Conservation (phyloP, 768 basidiomycete genomes). For the Suillus placidus region DNA sequence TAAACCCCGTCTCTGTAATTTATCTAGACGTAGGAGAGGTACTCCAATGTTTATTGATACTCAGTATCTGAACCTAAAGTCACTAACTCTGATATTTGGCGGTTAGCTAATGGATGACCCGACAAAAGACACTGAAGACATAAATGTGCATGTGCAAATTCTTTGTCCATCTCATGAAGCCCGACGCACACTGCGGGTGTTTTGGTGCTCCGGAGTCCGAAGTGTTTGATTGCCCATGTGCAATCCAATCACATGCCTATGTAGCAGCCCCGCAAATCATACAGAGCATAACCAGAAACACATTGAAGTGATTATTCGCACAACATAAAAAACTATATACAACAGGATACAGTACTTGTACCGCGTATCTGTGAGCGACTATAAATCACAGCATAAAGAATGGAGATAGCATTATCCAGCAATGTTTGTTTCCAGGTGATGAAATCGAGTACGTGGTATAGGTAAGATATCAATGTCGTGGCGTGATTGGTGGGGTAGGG, state of each 20-base stretch:
- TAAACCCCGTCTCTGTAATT: neutral
- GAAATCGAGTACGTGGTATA: neutral
- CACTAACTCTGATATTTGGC: neutral
- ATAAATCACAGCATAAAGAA: constrained; percentile 6
- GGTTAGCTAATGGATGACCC: neutral
- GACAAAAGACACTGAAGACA: neutral
- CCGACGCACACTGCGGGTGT: neutral
- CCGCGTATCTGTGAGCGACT: neutral
- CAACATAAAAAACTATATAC: constrained; percentile 5
- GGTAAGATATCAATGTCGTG: constrained; percentile 3
- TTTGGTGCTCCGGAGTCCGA: neutral
- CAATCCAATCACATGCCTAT: neutral
- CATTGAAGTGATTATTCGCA: neutral
- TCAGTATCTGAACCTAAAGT: neutral
- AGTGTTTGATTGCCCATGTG: neutral
- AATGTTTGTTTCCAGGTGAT: neutral
- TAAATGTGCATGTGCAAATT: neutral
- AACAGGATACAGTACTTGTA: constrained; percentile 1
- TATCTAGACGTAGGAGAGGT: neutral
- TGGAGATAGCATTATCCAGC: neutral
- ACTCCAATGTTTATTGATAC: neutral
- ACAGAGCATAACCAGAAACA: neutral
- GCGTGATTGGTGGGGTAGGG: neutral
- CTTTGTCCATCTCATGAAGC: neutral
- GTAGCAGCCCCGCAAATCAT: neutral